Percentiles rank a stretch among this genome's conserved stretches.
Evolutionary conservation across 352 stramenopile species (phyloP).

Genomic region (Phytophthora aleatoria): DNA sequence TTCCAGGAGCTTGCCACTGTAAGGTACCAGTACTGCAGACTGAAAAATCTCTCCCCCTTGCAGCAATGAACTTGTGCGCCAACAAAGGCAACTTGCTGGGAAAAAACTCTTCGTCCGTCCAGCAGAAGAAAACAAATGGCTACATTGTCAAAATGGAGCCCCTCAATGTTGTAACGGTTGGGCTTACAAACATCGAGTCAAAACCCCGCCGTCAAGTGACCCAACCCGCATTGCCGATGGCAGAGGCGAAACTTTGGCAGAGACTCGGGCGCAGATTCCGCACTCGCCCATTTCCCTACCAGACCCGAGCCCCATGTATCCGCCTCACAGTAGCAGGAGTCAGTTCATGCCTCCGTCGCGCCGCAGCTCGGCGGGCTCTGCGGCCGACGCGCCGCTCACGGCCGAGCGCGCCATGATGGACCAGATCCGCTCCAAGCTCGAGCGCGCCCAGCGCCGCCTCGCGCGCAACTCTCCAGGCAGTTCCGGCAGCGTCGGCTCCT

Average conservation of each 20-base stretch:
- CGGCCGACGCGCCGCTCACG: constrained; percentile 37
- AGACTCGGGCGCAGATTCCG: neutral
- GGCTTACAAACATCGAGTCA: constrained; percentile 7
- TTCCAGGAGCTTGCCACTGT: no score
- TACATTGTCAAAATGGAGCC: constrained; percentile 5
- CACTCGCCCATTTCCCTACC: constrained; percentile 24
- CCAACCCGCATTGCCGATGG: constrained; percentile 14
- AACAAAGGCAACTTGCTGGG: no score
- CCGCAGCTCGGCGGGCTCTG: constrained; percentile 1
- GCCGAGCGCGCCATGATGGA: constrained; percentile 75
- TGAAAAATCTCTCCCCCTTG: neutral
- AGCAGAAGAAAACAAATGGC: constrained; percentile 5
- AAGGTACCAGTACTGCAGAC: neutral
- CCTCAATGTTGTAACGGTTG: neutral
- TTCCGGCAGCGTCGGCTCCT: constrained; percentile 15
- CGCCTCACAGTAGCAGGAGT: constrained; percentile 16
- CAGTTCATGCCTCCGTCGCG: constrained; percentile 14
- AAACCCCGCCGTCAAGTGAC: constrained; percentile 2
- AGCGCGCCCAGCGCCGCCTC: constrained; percentile 60
- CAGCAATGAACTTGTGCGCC: neutral
- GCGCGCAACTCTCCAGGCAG: constrained; percentile 36
- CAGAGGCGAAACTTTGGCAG: constrained; percentile 24
- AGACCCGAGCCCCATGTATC: constrained; percentile 8
- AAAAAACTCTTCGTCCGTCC: no score
- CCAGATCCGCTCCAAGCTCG: constrained; percentile 72